phyloP scores from a whole-genome alignment of 2,329 filamentous ascomycete species.

The Aschersonia sp. region DNA sequence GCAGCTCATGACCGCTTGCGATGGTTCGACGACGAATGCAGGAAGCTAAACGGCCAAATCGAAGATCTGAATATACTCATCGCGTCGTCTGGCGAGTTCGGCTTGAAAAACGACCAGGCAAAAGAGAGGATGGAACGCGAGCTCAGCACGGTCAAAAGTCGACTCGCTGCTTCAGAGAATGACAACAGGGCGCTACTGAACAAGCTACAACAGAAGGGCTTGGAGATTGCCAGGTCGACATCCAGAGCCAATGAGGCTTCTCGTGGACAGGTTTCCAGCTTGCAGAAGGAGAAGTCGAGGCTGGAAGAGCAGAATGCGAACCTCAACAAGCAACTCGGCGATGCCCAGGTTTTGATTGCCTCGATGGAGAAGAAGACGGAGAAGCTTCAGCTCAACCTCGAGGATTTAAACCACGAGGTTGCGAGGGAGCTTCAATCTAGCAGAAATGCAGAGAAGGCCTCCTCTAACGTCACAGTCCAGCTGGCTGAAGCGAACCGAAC shows the following conservation, averaged over 20 bases:
- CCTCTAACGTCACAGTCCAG: slow-evolving; percentile 66
- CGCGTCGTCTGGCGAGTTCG: slow-evolving; percentile 77
- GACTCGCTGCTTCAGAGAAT: slow-evolving; percentile 83
- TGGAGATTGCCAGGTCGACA: slow-evolving; percentile 84
- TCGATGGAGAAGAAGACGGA: slow-evolving; percentile 89
- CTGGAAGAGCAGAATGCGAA: slow-evolving; percentile 71
- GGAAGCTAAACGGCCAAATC: slow-evolving; percentile 62
- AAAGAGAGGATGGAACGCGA: slow-evolving; percentile 90
- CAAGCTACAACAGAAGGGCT: slow-evolving; percentile 91
- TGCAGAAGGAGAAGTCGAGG: slow-evolving; percentile 73
- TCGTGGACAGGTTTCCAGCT: slow-evolving; percentile 56
- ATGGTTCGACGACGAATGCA: slow-evolving; percentile 67
- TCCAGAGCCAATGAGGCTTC: slow-evolving; percentile 77
- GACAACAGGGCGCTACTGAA: slow-evolving; percentile 92
- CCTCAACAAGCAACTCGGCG: slow-evolving; percentile 71
- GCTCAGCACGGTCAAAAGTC: slow-evolving; percentile 77
- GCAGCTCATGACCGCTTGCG: slow-evolving; percentile 61
- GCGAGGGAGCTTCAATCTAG: slow-evolving; percentile 79
- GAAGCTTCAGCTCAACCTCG: slow-evolving; percentile 73
- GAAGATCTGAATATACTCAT: slow-evolving; percentile 80
- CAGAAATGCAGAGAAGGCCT: slow-evolving; percentile 77
- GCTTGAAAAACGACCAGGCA: slow-evolving; percentile 78
- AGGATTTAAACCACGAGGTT: slow-evolving; percentile 87
- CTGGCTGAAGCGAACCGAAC: slow-evolving; percentile 80
- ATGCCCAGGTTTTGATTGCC: slow-evolving; percentile 68